Evolutionary conservation across 177 flowering plant species (phyloP).

Genomic region (Tripterygium wilfordii): DNA sequence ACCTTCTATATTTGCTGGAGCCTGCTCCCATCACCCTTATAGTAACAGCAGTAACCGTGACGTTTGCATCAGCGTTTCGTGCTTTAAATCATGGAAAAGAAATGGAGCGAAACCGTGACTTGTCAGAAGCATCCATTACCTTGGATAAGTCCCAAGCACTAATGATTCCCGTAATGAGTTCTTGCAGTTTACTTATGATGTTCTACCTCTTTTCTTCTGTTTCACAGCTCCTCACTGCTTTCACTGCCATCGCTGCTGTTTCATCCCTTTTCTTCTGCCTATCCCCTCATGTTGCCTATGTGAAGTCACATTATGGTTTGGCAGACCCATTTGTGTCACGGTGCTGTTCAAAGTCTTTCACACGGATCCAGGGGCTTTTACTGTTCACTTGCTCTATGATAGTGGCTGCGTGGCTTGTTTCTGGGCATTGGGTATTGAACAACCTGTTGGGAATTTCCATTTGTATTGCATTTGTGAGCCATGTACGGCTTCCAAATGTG

Average conservation of each 20-base stretch:
- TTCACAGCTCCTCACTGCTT: slow-evolving; percentile 86
- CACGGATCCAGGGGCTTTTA: slow-evolving; percentile 60
- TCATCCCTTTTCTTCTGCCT: slow-evolving; percentile 85
- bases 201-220: slow-evolving; percentile 90
- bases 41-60: slow-evolving; percentile 73
- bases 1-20: slow-evolving; percentile 69
- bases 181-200: slow-evolving; percentile 83
- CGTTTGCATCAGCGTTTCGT: slow-evolving; percentile 79
- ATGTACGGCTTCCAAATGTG: slow-evolving; percentile 95
- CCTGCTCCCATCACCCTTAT: slow-evolving; percentile 78
- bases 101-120: slow-evolving; percentile 81
- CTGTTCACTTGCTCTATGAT: slow-evolving; percentile 36
- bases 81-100: slow-evolving; percentile 82
- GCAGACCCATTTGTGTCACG: slow-evolving; percentile 68
- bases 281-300: slow-evolving; percentile 50
- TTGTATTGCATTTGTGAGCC: slow-evolving; percentile 93
- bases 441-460: slow-evolving; percentile 86
- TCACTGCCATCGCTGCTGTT: slow-evolving; percentile 71
- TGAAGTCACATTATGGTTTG: slow-evolving; percentile 51
- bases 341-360: slow-evolving; percentile 78
- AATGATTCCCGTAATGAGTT: slow-evolving; percentile 93
- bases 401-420: slow-evolving; percentile 78
- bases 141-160: slow-evolving; percentile 88
- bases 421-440: slow-evolving; percentile 93
- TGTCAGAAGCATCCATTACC: slow-evolving; percentile 79